phyloP scores from a whole-genome alignment of 768 basidiomycete species.

The Phlebiopsis flavidoalba region DNA sequence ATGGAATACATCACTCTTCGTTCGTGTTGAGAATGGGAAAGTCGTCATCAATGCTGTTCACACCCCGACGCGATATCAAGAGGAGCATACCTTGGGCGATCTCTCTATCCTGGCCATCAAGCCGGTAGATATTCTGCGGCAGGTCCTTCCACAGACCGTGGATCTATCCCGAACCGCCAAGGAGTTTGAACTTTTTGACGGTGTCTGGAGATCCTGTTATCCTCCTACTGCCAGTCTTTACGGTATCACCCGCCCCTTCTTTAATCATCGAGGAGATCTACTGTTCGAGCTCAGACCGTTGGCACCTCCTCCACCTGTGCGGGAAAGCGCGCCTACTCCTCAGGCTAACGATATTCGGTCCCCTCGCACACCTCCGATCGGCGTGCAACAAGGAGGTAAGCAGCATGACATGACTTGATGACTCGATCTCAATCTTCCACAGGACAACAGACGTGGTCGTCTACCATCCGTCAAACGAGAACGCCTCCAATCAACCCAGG shows the following conservation, averaged over 20 bases:
- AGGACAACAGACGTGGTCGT: too few species aligned
- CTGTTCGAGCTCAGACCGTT: slow-evolving; percentile 23
- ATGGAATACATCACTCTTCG: slow-evolving; percentile 19
- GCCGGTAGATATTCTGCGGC: slow-evolving; percentile 14
- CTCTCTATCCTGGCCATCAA: slow-evolving; percentile 9
- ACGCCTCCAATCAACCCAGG: too few species aligned
- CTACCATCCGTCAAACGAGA: too few species aligned
- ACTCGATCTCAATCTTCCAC: too few species aligned
- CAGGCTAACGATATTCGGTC: too few species aligned
- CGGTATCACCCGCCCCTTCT: slow-evolving; percentile 24
- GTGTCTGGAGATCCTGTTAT: slow-evolving; percentile 23
- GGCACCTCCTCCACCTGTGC: neutral
- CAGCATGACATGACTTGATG: too few species aligned
- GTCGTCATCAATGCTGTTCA: slow-evolving; percentile 10
- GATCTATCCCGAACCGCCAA: slow-evolving; percentile 17
- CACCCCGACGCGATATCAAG: neutral
- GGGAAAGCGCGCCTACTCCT: too few species aligned
- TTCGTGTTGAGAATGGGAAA: slow-evolving; percentile 17
- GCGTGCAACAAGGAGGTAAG: too few species aligned
- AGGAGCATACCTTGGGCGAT: neutral
- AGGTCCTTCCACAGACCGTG: slow-evolving; percentile 17
- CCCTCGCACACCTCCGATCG: too few species aligned
- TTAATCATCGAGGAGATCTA: slow-evolving; percentile 26
- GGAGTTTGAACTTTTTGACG: slow-evolving; percentile 23
- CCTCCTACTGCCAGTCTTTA: slow-evolving; percentile 17